Conservation (phyloP, 495 filamentous ascomycete genomes). For the Hypoxylon intermedium region DNA sequence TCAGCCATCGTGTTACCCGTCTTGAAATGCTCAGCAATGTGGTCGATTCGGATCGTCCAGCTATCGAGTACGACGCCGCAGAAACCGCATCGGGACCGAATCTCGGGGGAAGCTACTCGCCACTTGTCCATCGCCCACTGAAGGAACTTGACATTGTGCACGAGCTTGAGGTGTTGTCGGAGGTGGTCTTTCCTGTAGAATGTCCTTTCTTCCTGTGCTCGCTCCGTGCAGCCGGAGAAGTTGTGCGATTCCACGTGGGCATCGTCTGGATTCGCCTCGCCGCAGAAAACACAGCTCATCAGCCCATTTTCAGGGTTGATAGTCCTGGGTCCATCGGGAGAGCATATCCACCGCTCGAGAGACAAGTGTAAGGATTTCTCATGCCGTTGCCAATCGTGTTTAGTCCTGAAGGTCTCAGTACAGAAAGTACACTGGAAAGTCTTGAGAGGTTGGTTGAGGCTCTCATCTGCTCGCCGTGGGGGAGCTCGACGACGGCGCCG, state of each 20-base stretch:
- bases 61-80: slow-evolving; percentile 66
- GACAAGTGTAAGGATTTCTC: slow-evolving; percentile 81
- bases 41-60: slow-evolving; percentile 68
- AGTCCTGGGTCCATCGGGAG: slow-evolving; percentile 67
- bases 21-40: slow-evolving; percentile 74
- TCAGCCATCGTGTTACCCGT: slow-evolving; percentile 69
- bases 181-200: slow-evolving; percentile 88
- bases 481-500: slow-evolving; percentile 70
- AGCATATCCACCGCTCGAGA: slow-evolving; percentile 81
- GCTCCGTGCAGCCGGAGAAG: slow-evolving; percentile 70
- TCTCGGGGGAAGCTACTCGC: slow-evolving; percentile 65
- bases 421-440: slow-evolving; percentile 88
- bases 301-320: slow-evolving; percentile 55
- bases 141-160: slow-evolving; percentile 71
- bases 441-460: slow-evolving; percentile 49
- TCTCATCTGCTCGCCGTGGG: slow-evolving; percentile 36
- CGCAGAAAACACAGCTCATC: slow-evolving; percentile 73
- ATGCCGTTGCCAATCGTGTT: slow-evolving; percentile 85
- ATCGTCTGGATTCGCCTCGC: slow-evolving; percentile 60
- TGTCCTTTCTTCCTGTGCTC: slow-evolving; percentile 68
- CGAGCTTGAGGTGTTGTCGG: slow-evolving; percentile 79
- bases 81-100: slow-evolving; percentile 75
- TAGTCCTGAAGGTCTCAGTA: slow-evolving; percentile 77
- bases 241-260: slow-evolving; percentile 75
- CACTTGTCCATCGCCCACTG: slow-evolving; percentile 71